phyloP scores from a whole-genome alignment of 2,329 filamentous ascomycete genomes.

The Drechslerella dactyloides region DNA sequence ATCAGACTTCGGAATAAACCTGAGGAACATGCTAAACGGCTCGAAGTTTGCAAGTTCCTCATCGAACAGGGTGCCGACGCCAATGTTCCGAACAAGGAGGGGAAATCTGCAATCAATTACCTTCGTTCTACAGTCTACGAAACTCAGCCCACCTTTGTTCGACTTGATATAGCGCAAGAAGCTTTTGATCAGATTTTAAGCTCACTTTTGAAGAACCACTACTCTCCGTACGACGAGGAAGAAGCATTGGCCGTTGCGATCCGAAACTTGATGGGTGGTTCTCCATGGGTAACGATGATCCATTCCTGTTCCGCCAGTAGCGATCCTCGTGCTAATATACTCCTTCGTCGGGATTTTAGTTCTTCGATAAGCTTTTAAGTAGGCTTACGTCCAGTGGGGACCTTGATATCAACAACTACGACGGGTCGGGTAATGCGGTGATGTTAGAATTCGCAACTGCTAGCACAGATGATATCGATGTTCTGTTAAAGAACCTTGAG shows the following conservation, averaged over 20 bases:
- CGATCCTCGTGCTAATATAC: too few species aligned
- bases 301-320: background rate
- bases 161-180: slow-evolving; percentile 1
- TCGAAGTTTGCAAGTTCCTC: slow-evolving; percentile 30
- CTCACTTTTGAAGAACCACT: slow-evolving; percentile 10
- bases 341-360: slow-evolving; percentile 3
- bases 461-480: background rate
- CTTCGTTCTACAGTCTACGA: slow-evolving; percentile 10
- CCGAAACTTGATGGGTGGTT: slow-evolving; percentile 4
- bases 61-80: slow-evolving; percentile 27
- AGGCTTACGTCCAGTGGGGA: slow-evolving; percentile 5
- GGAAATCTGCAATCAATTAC: slow-evolving; percentile 4
- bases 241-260: slow-evolving; percentile 9
- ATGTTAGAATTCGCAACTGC: slow-evolving; percentile 18
- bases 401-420: slow-evolving; percentile 39
- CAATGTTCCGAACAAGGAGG: slow-evolving; percentile 20
- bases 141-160: background rate
- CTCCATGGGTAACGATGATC: slow-evolving; percentile 18
- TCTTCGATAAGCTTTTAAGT: slow-evolving; percentile 21
- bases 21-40: background rate
- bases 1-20: background rate
- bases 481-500: slow-evolving; percentile 16
- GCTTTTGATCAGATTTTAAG: slow-evolving; percentile 21
- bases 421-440: slow-evolving; percentile 23
- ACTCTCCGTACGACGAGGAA: slow-evolving; percentile 26